Conservation (phyloP, 352 stramenopile genomes). For the Phytophthora chlamydospora region DNA sequence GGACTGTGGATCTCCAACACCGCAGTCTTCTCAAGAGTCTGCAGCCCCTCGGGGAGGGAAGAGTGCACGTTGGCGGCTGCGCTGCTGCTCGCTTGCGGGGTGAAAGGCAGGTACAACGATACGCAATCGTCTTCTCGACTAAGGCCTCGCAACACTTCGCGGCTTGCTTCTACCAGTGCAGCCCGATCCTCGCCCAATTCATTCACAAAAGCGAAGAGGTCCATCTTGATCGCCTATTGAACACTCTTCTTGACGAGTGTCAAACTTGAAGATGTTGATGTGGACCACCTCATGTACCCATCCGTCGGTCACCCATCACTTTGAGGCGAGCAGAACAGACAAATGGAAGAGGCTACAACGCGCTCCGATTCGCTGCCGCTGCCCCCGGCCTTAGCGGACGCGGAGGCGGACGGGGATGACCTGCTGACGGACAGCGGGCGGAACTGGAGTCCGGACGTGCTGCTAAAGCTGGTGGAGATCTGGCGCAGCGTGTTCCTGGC, state of each 20-base stretch:
- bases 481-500: conserved; percentile 52
- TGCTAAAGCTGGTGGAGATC: conserved; percentile 62
- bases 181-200: conserved; percentile 44
- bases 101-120: conserved; percentile 43
- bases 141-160: conserved; percentile 54
- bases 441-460: conserved; percentile 61
- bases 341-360: conserved; percentile 18
- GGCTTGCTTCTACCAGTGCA: conserved; percentile 41
- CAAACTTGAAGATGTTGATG: too few species aligned
- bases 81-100: not conserved
- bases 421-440: conserved; percentile 46
- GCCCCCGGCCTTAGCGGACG: conserved; percentile 2
- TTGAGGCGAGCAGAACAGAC: too few species aligned
- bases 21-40: conserved; percentile 49
- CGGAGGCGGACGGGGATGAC: conserved; percentile 42
- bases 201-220: conserved; percentile 63
- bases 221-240: too few species aligned
- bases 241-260: too few species aligned
- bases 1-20: conserved; percentile 80
- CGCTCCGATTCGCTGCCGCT: not conserved
- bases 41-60: conserved; percentile 19
- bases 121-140: conserved; percentile 37
- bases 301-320: too few species aligned
- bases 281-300: too few species aligned
- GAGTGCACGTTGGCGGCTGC: not conserved